A percentile compares a stretch with the other conserved stretches of the same genome.
Conservation (phyloP, 2,329 filamentous ascomycete species). For the Penicillium verrucosum region DNA sequence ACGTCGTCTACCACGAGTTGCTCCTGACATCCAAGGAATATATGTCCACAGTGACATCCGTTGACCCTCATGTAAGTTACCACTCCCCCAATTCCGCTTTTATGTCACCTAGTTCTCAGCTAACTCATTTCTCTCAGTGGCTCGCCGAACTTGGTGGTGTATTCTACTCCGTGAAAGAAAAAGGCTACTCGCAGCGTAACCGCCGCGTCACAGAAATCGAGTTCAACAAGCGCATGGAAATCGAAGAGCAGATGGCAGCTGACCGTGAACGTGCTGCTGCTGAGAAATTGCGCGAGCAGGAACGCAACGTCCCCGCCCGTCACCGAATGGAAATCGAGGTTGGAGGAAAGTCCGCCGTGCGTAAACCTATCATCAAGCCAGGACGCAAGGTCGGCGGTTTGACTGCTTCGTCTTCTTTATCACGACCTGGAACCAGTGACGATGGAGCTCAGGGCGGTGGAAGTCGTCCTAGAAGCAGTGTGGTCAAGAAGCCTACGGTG, state of each 20-base stretch:
- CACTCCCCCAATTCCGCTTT: not conserved
- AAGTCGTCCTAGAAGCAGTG: slow-evolving; percentile 31
- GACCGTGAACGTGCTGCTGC: slow-evolving; percentile 63
- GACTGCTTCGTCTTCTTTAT: slow-evolving; percentile 26
- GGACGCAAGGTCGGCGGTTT: slow-evolving; percentile 31
- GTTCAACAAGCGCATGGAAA: slow-evolving; percentile 89
- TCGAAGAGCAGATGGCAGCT: slow-evolving; percentile 85
- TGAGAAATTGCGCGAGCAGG: slow-evolving; percentile 39
- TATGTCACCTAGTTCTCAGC: not conserved
- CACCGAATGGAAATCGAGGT: slow-evolving; percentile 38
- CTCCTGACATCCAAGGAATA: slow-evolving; percentile 97
- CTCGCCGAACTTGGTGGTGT: slow-evolving; percentile 93
- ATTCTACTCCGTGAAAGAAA: slow-evolving; percentile 96
- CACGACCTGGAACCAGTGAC: slow-evolving; percentile 20
- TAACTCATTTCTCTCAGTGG: slow-evolving; percentile 53
- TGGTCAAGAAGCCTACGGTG: slow-evolving; percentile 39
- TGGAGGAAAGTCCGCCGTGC: slow-evolving; percentile 33
- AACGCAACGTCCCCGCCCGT: slow-evolving; percentile 34
- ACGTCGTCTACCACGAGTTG: slow-evolving; percentile 96
- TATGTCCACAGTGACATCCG: slow-evolving; percentile 93
- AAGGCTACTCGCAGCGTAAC: slow-evolving; percentile 85
- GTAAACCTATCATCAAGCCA: slow-evolving; percentile 30
- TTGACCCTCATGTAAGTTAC: slow-evolving; percentile 71
- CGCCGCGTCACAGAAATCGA: slow-evolving; percentile 85
- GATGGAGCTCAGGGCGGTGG: not conserved